phyloP scores from a whole-genome alignment of 1,284 basidiomycete genomes.

The Tausonia pullulans region DNA sequence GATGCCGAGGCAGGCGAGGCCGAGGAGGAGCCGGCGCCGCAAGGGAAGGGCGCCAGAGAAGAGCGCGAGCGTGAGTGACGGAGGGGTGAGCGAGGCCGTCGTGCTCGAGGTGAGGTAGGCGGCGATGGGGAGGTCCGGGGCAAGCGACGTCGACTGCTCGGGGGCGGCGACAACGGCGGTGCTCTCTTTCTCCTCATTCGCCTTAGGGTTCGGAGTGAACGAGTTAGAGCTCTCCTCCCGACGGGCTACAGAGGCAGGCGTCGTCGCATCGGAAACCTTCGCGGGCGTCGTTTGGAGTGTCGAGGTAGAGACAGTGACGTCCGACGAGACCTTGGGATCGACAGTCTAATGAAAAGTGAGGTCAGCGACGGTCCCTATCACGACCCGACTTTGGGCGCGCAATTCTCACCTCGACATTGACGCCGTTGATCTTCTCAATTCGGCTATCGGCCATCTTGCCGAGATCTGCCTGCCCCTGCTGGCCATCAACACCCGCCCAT shows the following conservation, averaged over 20 bases:
- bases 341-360: neutral
- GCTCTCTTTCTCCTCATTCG: neutral
- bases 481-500: neutral
- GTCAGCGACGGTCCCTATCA: neutral
- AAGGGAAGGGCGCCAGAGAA: slow-evolving; percentile 14
- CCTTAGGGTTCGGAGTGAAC: neutral
- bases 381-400: neutral
- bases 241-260: neutral
- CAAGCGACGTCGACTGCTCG: neutral
- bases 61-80: slow-evolving; percentile 16
- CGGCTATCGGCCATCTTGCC: neutral
- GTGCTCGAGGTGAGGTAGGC: slow-evolving; percentile 8
- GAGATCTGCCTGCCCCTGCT: neutral
- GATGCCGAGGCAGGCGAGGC: slow-evolving; percentile 15
- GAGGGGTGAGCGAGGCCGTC: slow-evolving; percentile 5
- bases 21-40: slow-evolving; percentile 14
- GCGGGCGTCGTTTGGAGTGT: neutral
- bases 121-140: slow-evolving; percentile 13
- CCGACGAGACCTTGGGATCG: neutral
- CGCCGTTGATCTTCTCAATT: slow-evolving; percentile 3
- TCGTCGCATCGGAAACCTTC: neutral
- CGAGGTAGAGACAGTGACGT: neutral
- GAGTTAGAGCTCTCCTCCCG: neutral
- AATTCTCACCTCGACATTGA: slow-evolving; percentile 4
- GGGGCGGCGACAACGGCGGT: neutral